Evolutionary conservation across 257 asterid genomes (phyloP).

Genomic region (Craterostigma plantagineum): DNA sequence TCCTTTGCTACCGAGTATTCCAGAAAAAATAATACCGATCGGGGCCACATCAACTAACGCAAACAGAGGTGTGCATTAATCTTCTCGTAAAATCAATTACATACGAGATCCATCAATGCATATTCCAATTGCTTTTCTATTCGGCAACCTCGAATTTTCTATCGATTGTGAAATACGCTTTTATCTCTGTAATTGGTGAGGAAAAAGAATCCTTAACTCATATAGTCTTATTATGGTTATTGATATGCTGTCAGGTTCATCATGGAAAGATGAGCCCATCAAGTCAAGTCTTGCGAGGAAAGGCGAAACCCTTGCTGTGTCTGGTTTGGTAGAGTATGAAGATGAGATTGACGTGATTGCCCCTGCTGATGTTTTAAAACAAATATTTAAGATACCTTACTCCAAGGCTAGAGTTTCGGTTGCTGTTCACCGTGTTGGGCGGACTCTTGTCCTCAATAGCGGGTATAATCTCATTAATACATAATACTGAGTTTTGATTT

Average conservation of each 20-base stretch:
- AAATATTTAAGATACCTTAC: slow-evolving; percentile 85
- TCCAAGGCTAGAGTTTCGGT: slow-evolving; percentile 76
- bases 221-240: slow-evolving; percentile 8
- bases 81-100: slow-evolving; percentile 10
- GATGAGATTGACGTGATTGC: slow-evolving; percentile 79
- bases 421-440: slow-evolving; percentile 92
- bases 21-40: slow-evolving; percentile 58
- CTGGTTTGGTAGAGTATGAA: slow-evolving; percentile 77
- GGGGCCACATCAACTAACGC: slow-evolving; percentile 26
- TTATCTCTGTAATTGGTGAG: background rate
- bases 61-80: slow-evolving; percentile 28
- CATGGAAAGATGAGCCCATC: slow-evolving; percentile 41
- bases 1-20: slow-evolving; percentile 62
- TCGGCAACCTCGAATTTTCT: background rate
- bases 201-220: slow-evolving; percentile 5
- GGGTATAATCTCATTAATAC: slow-evolving; percentile 37
- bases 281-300: slow-evolving; percentile 56
- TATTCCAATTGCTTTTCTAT: background rate
- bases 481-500: slow-evolving; percentile 8
- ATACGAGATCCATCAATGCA: slow-evolving; percentile 1
- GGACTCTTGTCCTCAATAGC: slow-evolving; percentile 60
- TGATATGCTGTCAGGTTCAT: slow-evolving; percentile 32
- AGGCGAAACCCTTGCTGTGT: slow-evolving; percentile 91
- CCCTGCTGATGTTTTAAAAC: slow-evolving; percentile 79
- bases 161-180: background rate